phyloP scores from a whole-genome alignment of 2,329 filamentous ascomycete species.

The Xylaria sp. region DNA sequence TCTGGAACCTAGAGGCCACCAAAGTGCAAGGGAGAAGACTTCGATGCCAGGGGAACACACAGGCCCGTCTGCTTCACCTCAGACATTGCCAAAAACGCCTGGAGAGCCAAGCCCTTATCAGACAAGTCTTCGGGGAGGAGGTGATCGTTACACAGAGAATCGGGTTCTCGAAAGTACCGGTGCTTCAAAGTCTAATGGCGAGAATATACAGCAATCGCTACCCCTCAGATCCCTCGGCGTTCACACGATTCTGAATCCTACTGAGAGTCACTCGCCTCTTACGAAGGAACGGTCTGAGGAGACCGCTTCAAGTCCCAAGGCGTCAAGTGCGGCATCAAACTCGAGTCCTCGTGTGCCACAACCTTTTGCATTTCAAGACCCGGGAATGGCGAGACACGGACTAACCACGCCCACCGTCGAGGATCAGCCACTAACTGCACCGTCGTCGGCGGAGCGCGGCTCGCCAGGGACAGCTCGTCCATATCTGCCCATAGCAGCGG shows the following conservation, averaged over 20 bases:
- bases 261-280: conserved; percentile 48
- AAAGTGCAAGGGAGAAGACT: conserved; percentile 66
- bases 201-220: conserved; percentile 45
- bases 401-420: conserved; percentile 41
- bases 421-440: conserved; percentile 41
- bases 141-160: conserved; percentile 47
- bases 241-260: conserved; percentile 59
- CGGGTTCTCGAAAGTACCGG: conserved; percentile 46
- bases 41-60: conserved; percentile 72
- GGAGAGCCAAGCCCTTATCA: conserved; percentile 49
- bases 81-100: conserved; percentile 58
- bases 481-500: conserved; percentile 47
- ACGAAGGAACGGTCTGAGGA: conserved; percentile 38
- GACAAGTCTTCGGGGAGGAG: conserved; percentile 47
- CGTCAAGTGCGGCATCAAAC: conserved; percentile 40
- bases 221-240: conserved; percentile 54
- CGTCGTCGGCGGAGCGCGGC: conserved; percentile 47
- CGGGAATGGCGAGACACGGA: conserved; percentile 40
- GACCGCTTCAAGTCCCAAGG: conserved; percentile 33
- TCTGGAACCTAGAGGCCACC: conserved; percentile 63
- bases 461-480: conserved; percentile 50
- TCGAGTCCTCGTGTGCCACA: conserved; percentile 44
- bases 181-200: conserved; percentile 47
- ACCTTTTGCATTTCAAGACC: conserved; percentile 41
- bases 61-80: conserved; percentile 66